These are phyloP conservation scores for Diaporthe sp. DNA, from an alignment of 2,329 filamentous ascomycete genomes.

Conservation along the genomic window DNA sequence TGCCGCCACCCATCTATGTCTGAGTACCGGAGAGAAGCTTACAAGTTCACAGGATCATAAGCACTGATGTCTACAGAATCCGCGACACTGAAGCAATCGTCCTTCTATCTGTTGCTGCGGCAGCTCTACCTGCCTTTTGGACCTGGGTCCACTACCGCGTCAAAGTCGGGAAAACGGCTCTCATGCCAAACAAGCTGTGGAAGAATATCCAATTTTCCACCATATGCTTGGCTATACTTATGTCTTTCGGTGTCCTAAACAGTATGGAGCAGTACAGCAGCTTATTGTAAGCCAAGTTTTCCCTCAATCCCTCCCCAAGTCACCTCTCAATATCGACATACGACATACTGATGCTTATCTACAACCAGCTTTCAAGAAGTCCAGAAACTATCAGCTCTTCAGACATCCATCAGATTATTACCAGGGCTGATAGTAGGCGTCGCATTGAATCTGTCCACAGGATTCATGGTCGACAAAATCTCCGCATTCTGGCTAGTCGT, in stretches of 20 bases:
- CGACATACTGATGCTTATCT: slow-evolving; percentile 11
- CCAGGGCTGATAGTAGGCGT: slow-evolving; percentile 59
- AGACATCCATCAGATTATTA: slow-evolving; percentile 59
- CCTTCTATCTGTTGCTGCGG: slow-evolving; percentile 58
- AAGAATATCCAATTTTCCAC: slow-evolving; percentile 66
- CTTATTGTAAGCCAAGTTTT: slow-evolving; percentile 57
- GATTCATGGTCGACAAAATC: slow-evolving; percentile 59
- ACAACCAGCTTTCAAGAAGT: slow-evolving; percentile 63
- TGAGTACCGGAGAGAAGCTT: not conserved
- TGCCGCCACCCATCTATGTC: not conserved
- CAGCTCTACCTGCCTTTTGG: slow-evolving; percentile 60
- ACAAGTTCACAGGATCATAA: slow-evolving; percentile 48
- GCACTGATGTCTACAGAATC: slow-evolving; percentile 55
- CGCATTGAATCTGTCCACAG: slow-evolving; percentile 57
- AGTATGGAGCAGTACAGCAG: slow-evolving; percentile 61
- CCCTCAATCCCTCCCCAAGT: not conserved
- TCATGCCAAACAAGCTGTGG: slow-evolving; percentile 75
- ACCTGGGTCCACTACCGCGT: slow-evolving; percentile 66
- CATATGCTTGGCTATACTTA: slow-evolving; percentile 63
- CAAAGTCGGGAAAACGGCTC: slow-evolving; percentile 58
- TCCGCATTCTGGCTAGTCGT: slow-evolving; percentile 55
- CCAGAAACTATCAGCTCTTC: slow-evolving; percentile 58
- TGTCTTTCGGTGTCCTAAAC: slow-evolving; percentile 60
- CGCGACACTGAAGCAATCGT: slow-evolving; percentile 57
- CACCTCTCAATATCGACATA: slow-evolving; percentile 27